Base-by-base conservation (phyloP, 139 green algal genomes). In the Microglena sp. region DNA sequence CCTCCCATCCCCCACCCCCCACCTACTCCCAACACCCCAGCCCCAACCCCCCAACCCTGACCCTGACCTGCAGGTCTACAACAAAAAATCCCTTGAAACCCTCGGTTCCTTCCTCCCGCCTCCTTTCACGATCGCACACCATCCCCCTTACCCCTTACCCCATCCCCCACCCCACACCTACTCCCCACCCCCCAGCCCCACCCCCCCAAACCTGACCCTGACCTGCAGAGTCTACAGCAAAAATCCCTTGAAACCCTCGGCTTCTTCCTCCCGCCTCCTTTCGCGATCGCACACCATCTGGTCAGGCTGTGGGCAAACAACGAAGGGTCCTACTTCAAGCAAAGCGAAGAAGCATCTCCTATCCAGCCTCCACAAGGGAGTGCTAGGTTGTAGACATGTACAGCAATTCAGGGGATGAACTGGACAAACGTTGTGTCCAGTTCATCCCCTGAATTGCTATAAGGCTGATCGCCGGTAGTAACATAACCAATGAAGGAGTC, bases 231-330 rank as follows among this genome's bases (percentile, higher is more conserved):
- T 18, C 40, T 50, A 11, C 40, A 50, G 40, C 11, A 11, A 11
- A 6, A 54, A 27, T 33, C 11, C 34, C 69, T 78, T 75, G 69
- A 75, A 33, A 62, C 60, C 15, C 53, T 85, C 4, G 82, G 79
- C 8, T 91, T 92, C 72, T 92, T 79, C 34, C 74, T 92, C 3
- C 87, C 87, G 0, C 88, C 88, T 0, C 80, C 80, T 0, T 79
- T 83, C 53, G 87, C 88, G 24, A 87, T 95, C 33, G 87, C 88
- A 7, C 82, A 95, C 70, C 82, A 91, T 67, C 74, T 95, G 2
- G 82, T 95, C 4, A 73, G 76, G 30, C 27, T 58, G 5, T 91
- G 85, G 34, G n/a, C n/a, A n/a, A n/a, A n/a, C n/a, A 5, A n/a
- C n/a, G n/a, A n/a, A n/a, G n/a, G n/a, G n/a, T n/a, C n/a, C n/a